Evolutionary conservation across 1,284 basidiomycete species (phyloP).

Genomic region (Melampsora abietis-canadensis): DNA sequence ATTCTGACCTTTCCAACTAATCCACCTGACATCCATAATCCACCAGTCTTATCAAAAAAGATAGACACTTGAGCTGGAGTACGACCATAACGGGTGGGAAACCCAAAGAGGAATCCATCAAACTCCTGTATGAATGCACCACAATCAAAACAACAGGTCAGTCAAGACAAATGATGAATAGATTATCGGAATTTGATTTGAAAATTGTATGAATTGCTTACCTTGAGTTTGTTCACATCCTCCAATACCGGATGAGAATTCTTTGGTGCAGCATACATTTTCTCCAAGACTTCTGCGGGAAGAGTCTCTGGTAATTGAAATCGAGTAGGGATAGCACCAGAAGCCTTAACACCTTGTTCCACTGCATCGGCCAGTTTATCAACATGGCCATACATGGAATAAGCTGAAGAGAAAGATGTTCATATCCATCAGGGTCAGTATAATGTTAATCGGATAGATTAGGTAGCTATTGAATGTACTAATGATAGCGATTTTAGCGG

Average conservation of each 20-base stretch:
- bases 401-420: not conserved
- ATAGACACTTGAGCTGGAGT: slow-evolving; percentile 47
- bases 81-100: slow-evolving; percentile 64
- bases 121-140: slow-evolving; percentile 42
- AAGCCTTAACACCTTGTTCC: slow-evolving; percentile 66
- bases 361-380: slow-evolving; percentile 70
- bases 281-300: slow-evolving; percentile 67
- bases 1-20: slow-evolving; percentile 75
- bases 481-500: too few species aligned
- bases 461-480: too few species aligned
- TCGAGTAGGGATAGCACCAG: slow-evolving; percentile 70
- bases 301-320: slow-evolving; percentile 80
- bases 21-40: slow-evolving; percentile 66
- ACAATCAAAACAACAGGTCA: not conserved
- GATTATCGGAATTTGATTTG: slow-evolving; percentile 66
- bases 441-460: too few species aligned
- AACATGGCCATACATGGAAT: slow-evolving; percentile 48
- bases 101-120: slow-evolving; percentile 62
- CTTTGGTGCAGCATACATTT: slow-evolving; percentile 73
- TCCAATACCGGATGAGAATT: slow-evolving; percentile 47
- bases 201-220: slow-evolving; percentile 70
- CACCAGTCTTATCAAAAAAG: slow-evolving; percentile 71
- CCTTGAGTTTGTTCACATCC: slow-evolving; percentile 56
- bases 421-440: too few species aligned
- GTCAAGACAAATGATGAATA: slow-evolving; percentile 56